These are phyloP conservation scores for Coemansia sp. DNA, from an alignment of 192 early-diverging fungal genomes.

Conservation along the genomic window DNA sequence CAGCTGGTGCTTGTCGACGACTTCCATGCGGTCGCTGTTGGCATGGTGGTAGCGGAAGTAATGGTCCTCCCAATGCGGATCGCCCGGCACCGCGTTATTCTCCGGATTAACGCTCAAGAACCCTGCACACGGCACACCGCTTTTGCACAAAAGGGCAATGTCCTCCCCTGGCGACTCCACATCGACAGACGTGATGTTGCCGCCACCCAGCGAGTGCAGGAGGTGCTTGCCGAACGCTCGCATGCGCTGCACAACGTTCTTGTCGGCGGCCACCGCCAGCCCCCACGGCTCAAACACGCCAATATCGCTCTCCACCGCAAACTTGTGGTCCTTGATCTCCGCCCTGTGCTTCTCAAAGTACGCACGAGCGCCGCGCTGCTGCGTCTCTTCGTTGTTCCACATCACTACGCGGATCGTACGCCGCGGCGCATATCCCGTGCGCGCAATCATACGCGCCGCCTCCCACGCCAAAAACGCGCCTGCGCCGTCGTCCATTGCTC, in stretches of 20 bases:
- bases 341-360: conserved; percentile 51
- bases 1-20: conserved; percentile 56
- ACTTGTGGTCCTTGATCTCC: conserved; percentile 36
- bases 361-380: conserved; percentile 54
- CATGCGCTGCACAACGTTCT: conserved; percentile 23
- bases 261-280: conserved; percentile 44
- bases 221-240: conserved; percentile 38
- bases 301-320: conserved; percentile 61
- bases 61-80: conserved; percentile 44
- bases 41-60: conserved; percentile 65
- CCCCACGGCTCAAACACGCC: conserved; percentile 66
- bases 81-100: conserved; percentile 29
- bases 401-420: conserved; percentile 61
- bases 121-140: conserved; percentile 59
- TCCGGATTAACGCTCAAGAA: conserved; percentile 51
- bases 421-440: conserved; percentile 36
- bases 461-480: conserved; percentile 57
- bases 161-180: conserved; percentile 50
- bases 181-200: conserved; percentile 37
- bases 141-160: conserved; percentile 53
- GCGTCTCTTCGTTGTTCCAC: conserved; percentile 63
- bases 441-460: conserved; percentile 39
- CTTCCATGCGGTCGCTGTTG: conserved; percentile 53
- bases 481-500: conserved; percentile 61
- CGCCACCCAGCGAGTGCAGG: conserved; percentile 38